Evolutionary conservation across 202 grass and related monocot species (phyloP).

Genomic region (Zoysia matrella): DNA sequence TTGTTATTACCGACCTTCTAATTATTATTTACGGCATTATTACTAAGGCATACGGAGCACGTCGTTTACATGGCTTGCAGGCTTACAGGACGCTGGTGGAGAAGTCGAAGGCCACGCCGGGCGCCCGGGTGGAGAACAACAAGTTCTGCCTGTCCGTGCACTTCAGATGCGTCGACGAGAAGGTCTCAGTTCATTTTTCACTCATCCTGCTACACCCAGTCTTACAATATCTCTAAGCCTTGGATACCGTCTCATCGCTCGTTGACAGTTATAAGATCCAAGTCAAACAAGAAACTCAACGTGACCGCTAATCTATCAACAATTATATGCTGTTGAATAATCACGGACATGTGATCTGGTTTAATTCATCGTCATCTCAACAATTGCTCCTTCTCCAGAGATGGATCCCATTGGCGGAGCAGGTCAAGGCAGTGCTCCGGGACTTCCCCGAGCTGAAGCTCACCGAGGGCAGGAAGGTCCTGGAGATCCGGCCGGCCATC

Average conservation of each 20-base stretch:
- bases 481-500: slow-evolving; percentile 64
- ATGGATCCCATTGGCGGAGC: slow-evolving; percentile 64
- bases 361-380: slow-evolving; percentile 26
- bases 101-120: slow-evolving; percentile 49
- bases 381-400: slow-evolving; percentile 32
- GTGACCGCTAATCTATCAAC: no score
- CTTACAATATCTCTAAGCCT: slow-evolving; percentile 31
- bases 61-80: slow-evolving; percentile 41
- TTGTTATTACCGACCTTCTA: background rate
- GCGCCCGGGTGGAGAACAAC: slow-evolving; percentile 74
- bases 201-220: background rate
- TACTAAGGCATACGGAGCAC: no score
- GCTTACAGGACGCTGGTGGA: slow-evolving; percentile 57
- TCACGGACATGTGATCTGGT: background rate
- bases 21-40: background rate
- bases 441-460: slow-evolving; percentile 68
- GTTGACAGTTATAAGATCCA: background rate
- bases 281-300: slow-evolving; percentile 44
- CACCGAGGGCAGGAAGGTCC: slow-evolving; percentile 68
- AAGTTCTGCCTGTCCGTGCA: slow-evolving; percentile 89
- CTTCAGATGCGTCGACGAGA: slow-evolving; percentile 77
- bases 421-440: slow-evolving; percentile 62
- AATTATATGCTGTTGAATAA: no score
- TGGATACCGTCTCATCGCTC: background rate
- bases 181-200: slow-evolving; percentile 35